Conservation (phyloP, 352 stramenopile species). For the Phytophthora vignae region DNA sequence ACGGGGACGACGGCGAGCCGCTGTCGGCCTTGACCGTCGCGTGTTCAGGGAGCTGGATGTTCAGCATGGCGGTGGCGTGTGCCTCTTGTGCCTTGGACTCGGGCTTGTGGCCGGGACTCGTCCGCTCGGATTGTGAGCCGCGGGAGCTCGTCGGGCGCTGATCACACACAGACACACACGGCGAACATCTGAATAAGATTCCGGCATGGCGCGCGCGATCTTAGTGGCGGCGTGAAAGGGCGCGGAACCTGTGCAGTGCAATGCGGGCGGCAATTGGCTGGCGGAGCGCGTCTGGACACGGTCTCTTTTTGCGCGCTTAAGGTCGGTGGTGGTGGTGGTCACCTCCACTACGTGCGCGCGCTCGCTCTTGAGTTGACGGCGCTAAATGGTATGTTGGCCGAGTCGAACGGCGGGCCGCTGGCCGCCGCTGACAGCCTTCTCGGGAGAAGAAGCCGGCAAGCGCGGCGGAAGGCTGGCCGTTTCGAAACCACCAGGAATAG, state of each 20-base stretch:
- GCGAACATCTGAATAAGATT: conserved; percentile 40
- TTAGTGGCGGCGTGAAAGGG: conserved; percentile 28
- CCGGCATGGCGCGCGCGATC: conserved; percentile 12
- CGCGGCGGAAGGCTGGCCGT: conserved; percentile 17
- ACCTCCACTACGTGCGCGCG: too few species aligned
- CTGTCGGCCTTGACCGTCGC: conserved; percentile 36
- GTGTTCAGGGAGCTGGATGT: conserved; percentile 55
- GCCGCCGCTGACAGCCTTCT: not conserved
- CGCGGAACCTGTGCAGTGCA: conserved; percentile 23
- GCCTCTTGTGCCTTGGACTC: not conserved
- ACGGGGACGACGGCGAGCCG: conserved; percentile 44
- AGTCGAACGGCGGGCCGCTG: not conserved
- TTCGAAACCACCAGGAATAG: conserved; percentile 26
- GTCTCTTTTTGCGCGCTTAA: too few species aligned
- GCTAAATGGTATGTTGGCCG: conserved; percentile 31
- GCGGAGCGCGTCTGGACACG: not conserved
- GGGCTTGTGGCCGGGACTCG: conserved; percentile 5
- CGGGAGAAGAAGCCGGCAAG: conserved; percentile 18
- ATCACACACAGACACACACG: conserved; percentile 8
- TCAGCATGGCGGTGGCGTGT: conserved; percentile 36
- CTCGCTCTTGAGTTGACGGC: conserved; percentile 24
- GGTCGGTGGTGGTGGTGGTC: too few species aligned
- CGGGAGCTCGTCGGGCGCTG: not conserved
- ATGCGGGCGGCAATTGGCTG: not conserved
- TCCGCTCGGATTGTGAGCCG: conserved; percentile 37